Evolutionary conservation across 2,329 filamentous ascomycete genomes (phyloP).

Genomic region (Aspergillus ochraceoroseus): DNA sequence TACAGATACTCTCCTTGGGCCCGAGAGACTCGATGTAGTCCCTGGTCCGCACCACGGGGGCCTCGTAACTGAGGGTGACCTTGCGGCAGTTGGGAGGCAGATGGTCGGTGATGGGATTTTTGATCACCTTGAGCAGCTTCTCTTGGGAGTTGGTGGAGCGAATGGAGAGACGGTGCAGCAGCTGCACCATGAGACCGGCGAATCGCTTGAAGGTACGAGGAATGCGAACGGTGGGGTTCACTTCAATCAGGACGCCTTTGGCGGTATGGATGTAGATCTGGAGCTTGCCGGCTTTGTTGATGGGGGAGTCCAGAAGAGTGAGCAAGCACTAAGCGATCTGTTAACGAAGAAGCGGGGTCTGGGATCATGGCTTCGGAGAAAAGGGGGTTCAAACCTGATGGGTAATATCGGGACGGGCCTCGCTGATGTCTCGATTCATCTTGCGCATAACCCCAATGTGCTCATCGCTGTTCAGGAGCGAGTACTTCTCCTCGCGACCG

Average conservation of each 20-base stretch:
- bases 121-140: slow-evolving; percentile 94
- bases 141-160: slow-evolving; percentile 95
- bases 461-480: slow-evolving; percentile 95
- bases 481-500: slow-evolving; percentile 86
- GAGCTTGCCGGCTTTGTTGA: slow-evolving; percentile 96
- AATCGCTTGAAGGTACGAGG: slow-evolving; percentile 98
- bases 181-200: slow-evolving; percentile 95
- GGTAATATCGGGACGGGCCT: slow-evolving; percentile 94
- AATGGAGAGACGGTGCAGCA: slow-evolving; percentile 91
- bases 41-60: slow-evolving; percentile 75
- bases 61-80: slow-evolving; percentile 92
- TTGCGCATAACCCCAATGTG: slow-evolving; percentile 99
- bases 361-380: too few relatives aligned
- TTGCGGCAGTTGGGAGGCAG: slow-evolving; percentile 96
- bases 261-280: slow-evolving; percentile 99
- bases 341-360: too few relatives aligned
- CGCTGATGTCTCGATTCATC: slow-evolving; percentile 98
- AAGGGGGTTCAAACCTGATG: slow-evolving; percentile 97
- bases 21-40: slow-evolving; percentile 80
- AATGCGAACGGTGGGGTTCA: slow-evolving; percentile 95
- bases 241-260: slow-evolving; percentile 94
- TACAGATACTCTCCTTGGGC: slow-evolving; percentile 86
- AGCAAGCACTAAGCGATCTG: slow-evolving; percentile 94
- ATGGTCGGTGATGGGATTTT: slow-evolving; percentile 96
- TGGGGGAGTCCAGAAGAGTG: slow-evolving; percentile 91